Conservation (phyloP, 306 rosid genomes). For the Acmispon strigosus region DNA sequence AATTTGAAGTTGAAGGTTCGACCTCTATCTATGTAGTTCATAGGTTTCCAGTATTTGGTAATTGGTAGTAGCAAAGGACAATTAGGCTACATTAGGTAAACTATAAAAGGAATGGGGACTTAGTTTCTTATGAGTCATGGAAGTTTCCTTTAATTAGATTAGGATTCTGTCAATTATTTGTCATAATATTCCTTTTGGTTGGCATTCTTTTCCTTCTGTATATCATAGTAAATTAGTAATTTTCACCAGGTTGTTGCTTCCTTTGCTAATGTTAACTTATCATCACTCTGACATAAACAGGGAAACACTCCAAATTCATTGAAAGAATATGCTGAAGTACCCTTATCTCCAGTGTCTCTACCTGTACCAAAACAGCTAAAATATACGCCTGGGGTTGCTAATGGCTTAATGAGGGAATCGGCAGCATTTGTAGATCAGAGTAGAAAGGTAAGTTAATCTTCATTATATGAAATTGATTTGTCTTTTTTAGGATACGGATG, state of each 20-base stretch:
- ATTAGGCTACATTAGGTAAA: not conserved
- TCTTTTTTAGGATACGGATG: conserved; percentile 19
- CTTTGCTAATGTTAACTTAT: conserved; percentile 14
- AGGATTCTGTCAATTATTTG: not conserved
- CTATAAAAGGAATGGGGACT: not conserved
- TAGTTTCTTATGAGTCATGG: not conserved
- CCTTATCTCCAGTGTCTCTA: conserved; percentile 70
- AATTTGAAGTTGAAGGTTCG: not conserved
- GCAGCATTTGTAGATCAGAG: conserved; percentile 59
- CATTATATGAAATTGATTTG: not conserved
- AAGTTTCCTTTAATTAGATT: not conserved
- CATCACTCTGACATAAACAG: conserved; percentile 37
- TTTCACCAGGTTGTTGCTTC: not conserved
- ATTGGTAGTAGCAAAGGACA: not conserved
- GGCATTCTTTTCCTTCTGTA: conserved; percentile 3
- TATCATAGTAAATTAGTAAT: not conserved
- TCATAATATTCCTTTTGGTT: not conserved
- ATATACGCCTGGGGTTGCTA: conserved; percentile 83
- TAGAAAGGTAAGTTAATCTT: conserved; percentile 49
- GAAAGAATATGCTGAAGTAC: conserved; percentile 54
- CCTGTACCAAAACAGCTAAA: conserved; percentile 88
- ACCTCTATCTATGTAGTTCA: not conserved
- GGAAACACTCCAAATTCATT: conserved; percentile 57
- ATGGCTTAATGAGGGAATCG: conserved; percentile 57
- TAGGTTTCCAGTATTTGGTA: not conserved